Percentiles rank a stretch among this genome's conserved stretches.
phyloP scores from a whole-genome alignment of 352 stramenopile species.

The Globisporangium sylvaticum region DNA sequence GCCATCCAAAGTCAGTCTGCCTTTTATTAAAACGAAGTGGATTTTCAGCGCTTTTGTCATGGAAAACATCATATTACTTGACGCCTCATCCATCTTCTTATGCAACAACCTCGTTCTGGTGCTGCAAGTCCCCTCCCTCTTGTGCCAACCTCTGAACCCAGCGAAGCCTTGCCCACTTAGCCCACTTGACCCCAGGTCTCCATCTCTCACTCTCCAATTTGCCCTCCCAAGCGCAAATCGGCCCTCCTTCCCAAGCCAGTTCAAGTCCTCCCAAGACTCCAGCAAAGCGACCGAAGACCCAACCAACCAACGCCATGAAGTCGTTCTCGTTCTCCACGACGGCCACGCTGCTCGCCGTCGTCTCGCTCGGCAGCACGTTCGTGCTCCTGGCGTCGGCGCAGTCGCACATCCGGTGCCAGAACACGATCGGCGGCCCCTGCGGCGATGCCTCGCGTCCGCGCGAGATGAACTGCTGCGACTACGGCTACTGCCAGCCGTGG shows the following conservation, averaged over 20 bases:
- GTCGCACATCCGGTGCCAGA: slow-evolving; percentile 43
- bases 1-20: background rate
- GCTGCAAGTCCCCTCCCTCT: background rate
- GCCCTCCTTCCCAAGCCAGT: background rate
- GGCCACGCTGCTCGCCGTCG: background rate
- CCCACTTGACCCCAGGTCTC: background rate
- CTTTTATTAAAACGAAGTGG: background rate
- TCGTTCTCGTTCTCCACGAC: background rate
- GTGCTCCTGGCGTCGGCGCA: slow-evolving; percentile 18
- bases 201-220: background rate
- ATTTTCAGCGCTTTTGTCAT: background rate
- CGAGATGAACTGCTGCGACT: slow-evolving; percentile 37
- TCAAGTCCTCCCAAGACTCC: background rate
- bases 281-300: background rate
- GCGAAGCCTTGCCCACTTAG: background rate
- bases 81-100: background rate
- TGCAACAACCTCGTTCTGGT: background rate
- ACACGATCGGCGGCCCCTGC: slow-evolving; percentile 35
- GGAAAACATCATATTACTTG: background rate
- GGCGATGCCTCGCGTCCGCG: slow-evolving; percentile 25
- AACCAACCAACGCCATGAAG: background rate
- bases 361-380: background rate
- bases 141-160: background rate
- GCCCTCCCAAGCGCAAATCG: background rate
- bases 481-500: slow-evolving; percentile 62